Conservation (phyloP, 495 filamentous ascomycete genomes). For the Daldinia childiae region DNA sequence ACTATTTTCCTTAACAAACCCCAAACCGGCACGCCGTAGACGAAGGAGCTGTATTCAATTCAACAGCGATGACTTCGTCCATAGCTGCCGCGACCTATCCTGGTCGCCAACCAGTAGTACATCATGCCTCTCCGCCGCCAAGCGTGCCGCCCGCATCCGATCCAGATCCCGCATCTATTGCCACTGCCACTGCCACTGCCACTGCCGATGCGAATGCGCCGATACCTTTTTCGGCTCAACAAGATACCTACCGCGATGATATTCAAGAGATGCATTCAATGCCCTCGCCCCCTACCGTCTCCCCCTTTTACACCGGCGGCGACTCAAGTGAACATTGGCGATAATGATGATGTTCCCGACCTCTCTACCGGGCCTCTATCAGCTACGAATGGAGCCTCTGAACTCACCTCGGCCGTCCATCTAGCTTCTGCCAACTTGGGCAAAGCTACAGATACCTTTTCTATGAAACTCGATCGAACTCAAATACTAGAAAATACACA, state of each 20-base stretch:
- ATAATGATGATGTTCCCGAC: slow-evolving; percentile 40
- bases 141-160: slow-evolving; percentile 14
- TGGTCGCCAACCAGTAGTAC: slow-evolving; percentile 19
- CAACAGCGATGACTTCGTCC: slow-evolving; percentile 53
- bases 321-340: slow-evolving; percentile 43
- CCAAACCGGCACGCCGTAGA: slow-evolving; percentile 42
- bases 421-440: slow-evolving; percentile 21
- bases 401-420: slow-evolving; percentile 28
- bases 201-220: slow-evolving; percentile 35
- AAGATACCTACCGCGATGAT: slow-evolving; percentile 30
- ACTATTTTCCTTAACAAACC: background rate
- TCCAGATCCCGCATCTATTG: slow-evolving; percentile 14
- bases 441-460: slow-evolving; percentile 32
- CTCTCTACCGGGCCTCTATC: slow-evolving; percentile 34
- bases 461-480: slow-evolving; percentile 30
- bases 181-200: slow-evolving; percentile 11
- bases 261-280: slow-evolving; percentile 37
- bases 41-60: slow-evolving; percentile 49
- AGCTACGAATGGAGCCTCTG: slow-evolving; percentile 35
- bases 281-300: slow-evolving; percentile 47
- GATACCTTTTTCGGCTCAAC: slow-evolving; percentile 10
- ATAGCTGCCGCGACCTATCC: slow-evolving; percentile 40
- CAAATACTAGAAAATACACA: slow-evolving; percentile 24
- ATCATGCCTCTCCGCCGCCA: slow-evolving; percentile 25
- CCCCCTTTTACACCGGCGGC: slow-evolving; percentile 46